phyloP scores from a whole-genome alignment of 768 basidiomycete genomes.

The Lactarius sanguifluus region DNA sequence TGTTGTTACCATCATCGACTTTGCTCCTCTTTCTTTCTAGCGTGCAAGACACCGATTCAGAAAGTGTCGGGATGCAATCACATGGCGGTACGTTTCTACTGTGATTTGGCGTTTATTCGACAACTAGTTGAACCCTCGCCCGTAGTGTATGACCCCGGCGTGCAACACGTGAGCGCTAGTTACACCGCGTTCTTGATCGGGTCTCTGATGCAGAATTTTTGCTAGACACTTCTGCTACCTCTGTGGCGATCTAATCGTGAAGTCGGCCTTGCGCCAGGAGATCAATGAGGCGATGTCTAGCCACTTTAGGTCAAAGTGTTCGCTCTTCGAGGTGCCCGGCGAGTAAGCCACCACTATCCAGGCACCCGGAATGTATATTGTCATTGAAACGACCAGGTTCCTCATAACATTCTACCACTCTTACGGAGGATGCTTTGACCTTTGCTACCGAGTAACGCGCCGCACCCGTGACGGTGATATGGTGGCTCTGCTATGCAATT shows the following conservation, averaged over 20 bases:
- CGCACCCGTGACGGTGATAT: background rate
- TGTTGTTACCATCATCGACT: too few species aligned
- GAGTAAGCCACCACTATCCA: background rate
- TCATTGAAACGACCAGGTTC: background rate
- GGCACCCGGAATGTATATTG: background rate
- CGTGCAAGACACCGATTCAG: conserved; percentile 49
- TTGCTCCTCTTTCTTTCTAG: conserved; percentile 30
- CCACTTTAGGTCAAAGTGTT: conserved; percentile 39
- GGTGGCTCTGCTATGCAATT: background rate
- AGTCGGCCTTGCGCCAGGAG: conserved; percentile 38
- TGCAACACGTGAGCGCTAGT: conserved; percentile 45
- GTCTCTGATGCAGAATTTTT: conserved; percentile 5
- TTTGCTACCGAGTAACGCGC: background rate
- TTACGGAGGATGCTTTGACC: background rate
- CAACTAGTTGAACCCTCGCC: background rate
- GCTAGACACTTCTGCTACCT: conserved; percentile 52
- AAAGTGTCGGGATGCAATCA: conserved; percentile 58
- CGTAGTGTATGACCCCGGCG: conserved; percentile 52
- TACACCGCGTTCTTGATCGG: background rate
- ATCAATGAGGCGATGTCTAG: conserved; percentile 34
- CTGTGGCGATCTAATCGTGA: conserved; percentile 50
- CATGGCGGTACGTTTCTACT: conserved; percentile 48
- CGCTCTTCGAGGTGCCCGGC: conserved; percentile 36
- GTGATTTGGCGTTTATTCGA: background rate
- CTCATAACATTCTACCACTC: too few species aligned